Conservation (phyloP, 805 yeast genomes). For the Yamadazyma laniorum region DNA sequence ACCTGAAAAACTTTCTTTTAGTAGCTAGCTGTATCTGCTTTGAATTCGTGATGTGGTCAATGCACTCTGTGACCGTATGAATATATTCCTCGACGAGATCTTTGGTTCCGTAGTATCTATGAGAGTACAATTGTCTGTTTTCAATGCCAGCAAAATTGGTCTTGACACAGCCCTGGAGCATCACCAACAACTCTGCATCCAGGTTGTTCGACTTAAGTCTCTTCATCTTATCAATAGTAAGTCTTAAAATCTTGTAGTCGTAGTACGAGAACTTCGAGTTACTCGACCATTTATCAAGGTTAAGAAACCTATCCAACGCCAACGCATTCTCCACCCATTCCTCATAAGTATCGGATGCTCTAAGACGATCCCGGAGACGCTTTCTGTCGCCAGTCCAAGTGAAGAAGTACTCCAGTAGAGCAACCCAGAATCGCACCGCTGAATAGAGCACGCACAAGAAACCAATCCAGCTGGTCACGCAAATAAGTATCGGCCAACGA, state of each 20-base stretch:
- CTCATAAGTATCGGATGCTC: slow-evolving; percentile 48
- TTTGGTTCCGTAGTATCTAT: slow-evolving; percentile 75
- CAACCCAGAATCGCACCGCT: slow-evolving; percentile 56
- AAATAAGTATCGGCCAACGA: slow-evolving; percentile 63
- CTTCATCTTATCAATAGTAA: slow-evolving; percentile 45
- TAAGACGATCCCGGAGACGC: slow-evolving; percentile 46
- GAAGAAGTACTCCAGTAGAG: slow-evolving; percentile 56
- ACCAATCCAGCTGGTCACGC: slow-evolving; percentile 53
- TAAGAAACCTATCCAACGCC: slow-evolving; percentile 53
- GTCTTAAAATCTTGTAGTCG: slow-evolving; percentile 58
- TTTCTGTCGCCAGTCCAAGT: slow-evolving; percentile 62
- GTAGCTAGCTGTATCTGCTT: slow-evolving; percentile 32
- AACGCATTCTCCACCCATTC: slow-evolving; percentile 66
- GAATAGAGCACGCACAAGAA: slow-evolving; percentile 51
- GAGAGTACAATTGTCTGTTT: slow-evolving; percentile 67
- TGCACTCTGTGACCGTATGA: slow-evolving; percentile 47
- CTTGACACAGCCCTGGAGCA: slow-evolving; percentile 66
- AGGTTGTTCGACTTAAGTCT: slow-evolving; percentile 29
- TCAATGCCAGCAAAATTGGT: slow-evolving; percentile 79
- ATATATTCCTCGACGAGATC: slow-evolving; percentile 54
- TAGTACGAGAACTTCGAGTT: slow-evolving; percentile 64
- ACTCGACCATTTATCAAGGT: slow-evolving; percentile 61
- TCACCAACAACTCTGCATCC: slow-evolving; percentile 48
- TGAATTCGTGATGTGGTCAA: slow-evolving; percentile 44
- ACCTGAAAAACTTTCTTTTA: slow-evolving; percentile 54